Percentiles rank a stretch among this genome's conserved stretches.
Evolutionary conservation across 768 basidiomycete genomes (phyloP).

Genomic region (Trametes elegans): DNA sequence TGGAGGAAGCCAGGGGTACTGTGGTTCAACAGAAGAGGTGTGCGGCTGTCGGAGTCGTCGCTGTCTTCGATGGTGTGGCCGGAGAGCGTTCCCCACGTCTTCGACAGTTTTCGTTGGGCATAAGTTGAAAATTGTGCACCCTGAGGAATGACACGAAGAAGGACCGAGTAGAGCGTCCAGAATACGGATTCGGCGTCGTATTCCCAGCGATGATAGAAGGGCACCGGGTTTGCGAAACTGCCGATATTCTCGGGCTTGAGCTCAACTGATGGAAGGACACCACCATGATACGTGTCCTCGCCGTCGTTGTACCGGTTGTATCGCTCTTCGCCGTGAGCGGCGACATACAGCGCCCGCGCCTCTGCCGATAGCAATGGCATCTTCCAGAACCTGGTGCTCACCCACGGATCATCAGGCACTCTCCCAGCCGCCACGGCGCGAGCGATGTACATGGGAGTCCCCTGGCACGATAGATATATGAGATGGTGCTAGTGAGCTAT

Average conservation of each 20-base stretch:
- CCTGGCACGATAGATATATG: neutral
- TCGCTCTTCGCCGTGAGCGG: neutral
- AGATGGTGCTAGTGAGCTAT: neutral
- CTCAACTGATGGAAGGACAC: neutral
- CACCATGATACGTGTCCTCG: neutral
- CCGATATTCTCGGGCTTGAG: neutral
- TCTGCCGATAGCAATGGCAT: neutral
- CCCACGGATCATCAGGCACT: neutral
- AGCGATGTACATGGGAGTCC: neutral
- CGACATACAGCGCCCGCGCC: neutral
- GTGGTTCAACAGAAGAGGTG: too few relatives aligned
- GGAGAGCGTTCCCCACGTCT: too few relatives aligned
- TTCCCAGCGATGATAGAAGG: neutral
- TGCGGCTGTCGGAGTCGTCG: too few relatives aligned
- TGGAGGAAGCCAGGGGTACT: too few relatives aligned
- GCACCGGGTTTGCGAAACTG: too few relatives aligned
- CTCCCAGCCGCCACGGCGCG: neutral
- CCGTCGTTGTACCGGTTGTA: neutral
- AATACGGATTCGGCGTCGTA: constrained; percentile 1
- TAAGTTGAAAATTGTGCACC: too few relatives aligned
- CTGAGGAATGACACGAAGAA: neutral
- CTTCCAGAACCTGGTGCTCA: too few relatives aligned
- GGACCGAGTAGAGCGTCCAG: neutral
- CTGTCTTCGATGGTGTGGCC: too few relatives aligned
- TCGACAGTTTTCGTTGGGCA: too few relatives aligned